Percentiles rank a stretch among this genome's conserved stretches.
These are phyloP conservation scores for Sanguinoderma infundibulare DNA, from an alignment of 1,284 basidiomycete species.

Conservation along the genomic window DNA sequence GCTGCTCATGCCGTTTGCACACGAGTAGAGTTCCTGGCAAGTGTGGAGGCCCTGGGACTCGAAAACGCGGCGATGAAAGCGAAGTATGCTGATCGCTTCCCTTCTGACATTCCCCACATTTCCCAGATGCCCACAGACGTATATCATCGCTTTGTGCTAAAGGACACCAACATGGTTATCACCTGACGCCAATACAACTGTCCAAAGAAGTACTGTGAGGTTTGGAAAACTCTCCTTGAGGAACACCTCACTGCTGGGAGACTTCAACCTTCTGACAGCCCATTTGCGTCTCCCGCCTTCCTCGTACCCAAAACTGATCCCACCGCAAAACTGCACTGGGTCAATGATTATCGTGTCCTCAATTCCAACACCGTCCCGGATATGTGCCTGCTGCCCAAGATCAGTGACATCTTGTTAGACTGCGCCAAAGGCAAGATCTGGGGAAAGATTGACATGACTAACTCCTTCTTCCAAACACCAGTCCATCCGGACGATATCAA, in stretches of 20 bases:
- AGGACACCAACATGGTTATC: constrained; percentile 25
- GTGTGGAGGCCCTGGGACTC: background rate
- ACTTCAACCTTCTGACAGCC: background rate
- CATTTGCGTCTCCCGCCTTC: constrained; percentile 39
- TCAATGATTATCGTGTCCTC: constrained; percentile 42
- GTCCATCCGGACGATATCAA: constrained; percentile 41
- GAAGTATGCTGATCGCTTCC: constrained; percentile 12
- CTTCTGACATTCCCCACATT: constrained; percentile 22
- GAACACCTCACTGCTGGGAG: constrained; percentile 25
- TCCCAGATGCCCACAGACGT: constrained; percentile 23
- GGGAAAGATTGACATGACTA: constrained; percentile 46
- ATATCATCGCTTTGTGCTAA: constrained; percentile 25
- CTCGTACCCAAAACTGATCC: constrained; percentile 44
- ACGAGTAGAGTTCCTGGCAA: background rate
- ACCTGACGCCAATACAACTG: constrained; percentile 21
- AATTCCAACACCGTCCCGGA: constrained; percentile 43
- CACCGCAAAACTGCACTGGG: constrained; percentile 40
- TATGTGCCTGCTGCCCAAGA: constrained; percentile 39
- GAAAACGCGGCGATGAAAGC: constrained; percentile 1
- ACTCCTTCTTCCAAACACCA: constrained; percentile 45
- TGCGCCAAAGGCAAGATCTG: constrained; percentile 39
- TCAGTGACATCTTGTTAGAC: constrained; percentile 41
- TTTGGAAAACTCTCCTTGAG: constrained; percentile 20
- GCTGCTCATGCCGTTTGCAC: background rate
- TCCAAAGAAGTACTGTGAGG: constrained; percentile 27